phyloP scores from a whole-genome alignment of 768 basidiomycete species.

The Cystoderma amianthinum region DNA sequence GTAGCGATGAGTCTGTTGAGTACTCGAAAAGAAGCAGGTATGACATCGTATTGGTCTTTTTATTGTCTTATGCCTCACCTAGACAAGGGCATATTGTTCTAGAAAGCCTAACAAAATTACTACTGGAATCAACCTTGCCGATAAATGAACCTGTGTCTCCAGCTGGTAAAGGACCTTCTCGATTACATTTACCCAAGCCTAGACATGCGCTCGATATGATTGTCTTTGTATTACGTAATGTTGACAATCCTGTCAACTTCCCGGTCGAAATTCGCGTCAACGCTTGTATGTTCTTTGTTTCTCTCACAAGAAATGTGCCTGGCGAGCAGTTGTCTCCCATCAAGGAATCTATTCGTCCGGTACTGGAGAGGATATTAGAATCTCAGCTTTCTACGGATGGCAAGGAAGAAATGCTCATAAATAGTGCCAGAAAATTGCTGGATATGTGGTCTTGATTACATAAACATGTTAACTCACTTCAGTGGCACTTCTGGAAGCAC shows the following conservation, averaged over 20 bases:
- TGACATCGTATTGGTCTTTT: conserved; percentile 14
- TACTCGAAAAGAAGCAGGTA: conserved; percentile 60
- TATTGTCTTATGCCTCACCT: background rate
- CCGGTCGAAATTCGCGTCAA: conserved; percentile 77
- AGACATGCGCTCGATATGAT: conserved; percentile 65
- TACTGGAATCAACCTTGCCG: background rate
- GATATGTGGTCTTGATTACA: conserved; percentile 30
- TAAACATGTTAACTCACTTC: too few species aligned
- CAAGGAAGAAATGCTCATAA: conserved; percentile 35
- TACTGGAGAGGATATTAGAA: conserved; percentile 44
- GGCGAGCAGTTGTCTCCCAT: conserved; percentile 41
- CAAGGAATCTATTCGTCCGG: conserved; percentile 42
- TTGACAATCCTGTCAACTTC: conserved; percentile 47
- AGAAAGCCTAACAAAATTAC: conserved; percentile 46
- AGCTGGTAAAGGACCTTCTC: conserved; percentile 36
- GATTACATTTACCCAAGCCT: conserved; percentile 34
- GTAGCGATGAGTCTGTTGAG: conserved; percentile 77
- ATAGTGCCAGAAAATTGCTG: conserved; percentile 29
- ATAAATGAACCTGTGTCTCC: background rate
- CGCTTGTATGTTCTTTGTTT: conserved; percentile 64
- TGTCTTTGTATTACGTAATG: conserved; percentile 50
- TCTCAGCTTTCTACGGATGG: conserved; percentile 21
- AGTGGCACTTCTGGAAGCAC: too few species aligned
- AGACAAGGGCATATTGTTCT: conserved; percentile 56
- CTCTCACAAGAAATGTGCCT: conserved; percentile 47